These are phyloP conservation scores for Penicillium ucsense DNA, from an alignment of 495 filamentous ascomycete genomes.

Conservation along the genomic window DNA sequence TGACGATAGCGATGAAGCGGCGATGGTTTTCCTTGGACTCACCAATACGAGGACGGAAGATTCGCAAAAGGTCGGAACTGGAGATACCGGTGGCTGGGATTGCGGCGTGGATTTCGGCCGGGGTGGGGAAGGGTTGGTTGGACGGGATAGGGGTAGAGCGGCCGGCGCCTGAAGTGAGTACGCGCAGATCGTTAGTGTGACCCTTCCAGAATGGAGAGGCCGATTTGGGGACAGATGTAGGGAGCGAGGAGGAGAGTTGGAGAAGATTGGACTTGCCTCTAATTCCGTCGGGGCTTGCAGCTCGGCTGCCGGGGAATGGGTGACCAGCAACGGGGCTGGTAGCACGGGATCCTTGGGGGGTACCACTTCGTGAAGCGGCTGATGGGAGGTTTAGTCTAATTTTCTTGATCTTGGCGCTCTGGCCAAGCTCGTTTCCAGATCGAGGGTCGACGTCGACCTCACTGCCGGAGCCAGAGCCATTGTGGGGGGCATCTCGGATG, in stretches of 20 bases:
- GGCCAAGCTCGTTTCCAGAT: conserved; percentile 56
- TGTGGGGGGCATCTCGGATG: conserved; percentile 27
- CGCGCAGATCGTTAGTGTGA: not conserved
- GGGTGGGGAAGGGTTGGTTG: conserved; percentile 41
- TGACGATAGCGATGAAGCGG: conserved; percentile 37
- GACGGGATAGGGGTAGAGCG: conserved; percentile 27
- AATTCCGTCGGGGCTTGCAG: conserved; percentile 28
- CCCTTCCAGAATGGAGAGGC: no score
- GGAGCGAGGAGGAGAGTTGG: no score
- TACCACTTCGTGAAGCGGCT: conserved; percentile 39
- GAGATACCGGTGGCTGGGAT: conserved; percentile 60
- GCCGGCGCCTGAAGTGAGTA: conserved; percentile 12
- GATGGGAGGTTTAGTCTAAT: conserved; percentile 50
- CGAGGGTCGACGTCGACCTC: conserved; percentile 71
- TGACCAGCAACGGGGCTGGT: conserved; percentile 36
- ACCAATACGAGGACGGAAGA: conserved; percentile 52
- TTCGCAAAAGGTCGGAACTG: conserved; percentile 49
- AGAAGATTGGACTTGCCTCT: conserved; percentile 17
- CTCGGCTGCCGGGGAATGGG: conserved; percentile 25
- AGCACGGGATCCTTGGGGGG: conserved; percentile 46
- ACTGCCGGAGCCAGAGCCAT: conserved; percentile 56
- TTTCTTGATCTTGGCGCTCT: conserved; percentile 60
- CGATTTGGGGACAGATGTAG: no score
- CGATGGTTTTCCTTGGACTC: conserved; percentile 35
- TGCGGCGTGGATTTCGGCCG: conserved; percentile 60